phyloP scores from a whole-genome alignment of 305 asterid genomes.

The Lippia alba region DNA sequence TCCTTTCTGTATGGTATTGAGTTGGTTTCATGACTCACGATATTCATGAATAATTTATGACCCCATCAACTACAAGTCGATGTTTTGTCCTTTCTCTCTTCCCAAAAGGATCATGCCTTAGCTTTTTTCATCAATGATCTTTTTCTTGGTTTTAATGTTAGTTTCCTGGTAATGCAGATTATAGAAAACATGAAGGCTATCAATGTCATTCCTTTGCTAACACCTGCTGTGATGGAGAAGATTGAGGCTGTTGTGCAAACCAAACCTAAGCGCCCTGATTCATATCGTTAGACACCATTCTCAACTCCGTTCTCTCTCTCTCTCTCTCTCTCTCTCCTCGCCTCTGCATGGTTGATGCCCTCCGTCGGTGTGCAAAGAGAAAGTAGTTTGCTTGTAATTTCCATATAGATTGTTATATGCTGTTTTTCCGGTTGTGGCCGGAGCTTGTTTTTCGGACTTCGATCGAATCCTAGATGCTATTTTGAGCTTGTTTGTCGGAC shows the following conservation, averaged over 20 bases:
- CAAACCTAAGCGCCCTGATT: conserved; percentile 92
- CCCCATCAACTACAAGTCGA: neutral
- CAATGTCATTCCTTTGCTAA: conserved; percentile 83
- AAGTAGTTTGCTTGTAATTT: neutral
- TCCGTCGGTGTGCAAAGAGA: neutral
- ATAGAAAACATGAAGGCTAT: conserved; percentile 96
- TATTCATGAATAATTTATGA: neutral
- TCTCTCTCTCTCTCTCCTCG: neutral
- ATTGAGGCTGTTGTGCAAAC: conserved; percentile 86
- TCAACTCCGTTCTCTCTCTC: neutral
- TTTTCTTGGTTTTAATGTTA: neutral
- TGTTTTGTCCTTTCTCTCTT: neutral
- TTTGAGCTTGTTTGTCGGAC: neutral
- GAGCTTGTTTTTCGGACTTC: neutral
- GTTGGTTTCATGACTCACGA: too few species aligned
- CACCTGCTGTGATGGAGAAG: conserved; percentile 81
- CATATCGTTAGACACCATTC: conserved; percentile 59
- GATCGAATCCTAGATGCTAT: too few species aligned
- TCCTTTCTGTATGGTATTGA: too few species aligned
- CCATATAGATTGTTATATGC: conserved; percentile 5
- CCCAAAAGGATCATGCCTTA: neutral
- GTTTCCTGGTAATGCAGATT: conserved; percentile 54
- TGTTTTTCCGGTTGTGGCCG: neutral
- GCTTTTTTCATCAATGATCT: neutral
- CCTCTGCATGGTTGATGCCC: neutral